Evolutionary conservation across 1,284 basidiomycete genomes (phyloP).

Genomic region (Ustilago nuda): DNA sequence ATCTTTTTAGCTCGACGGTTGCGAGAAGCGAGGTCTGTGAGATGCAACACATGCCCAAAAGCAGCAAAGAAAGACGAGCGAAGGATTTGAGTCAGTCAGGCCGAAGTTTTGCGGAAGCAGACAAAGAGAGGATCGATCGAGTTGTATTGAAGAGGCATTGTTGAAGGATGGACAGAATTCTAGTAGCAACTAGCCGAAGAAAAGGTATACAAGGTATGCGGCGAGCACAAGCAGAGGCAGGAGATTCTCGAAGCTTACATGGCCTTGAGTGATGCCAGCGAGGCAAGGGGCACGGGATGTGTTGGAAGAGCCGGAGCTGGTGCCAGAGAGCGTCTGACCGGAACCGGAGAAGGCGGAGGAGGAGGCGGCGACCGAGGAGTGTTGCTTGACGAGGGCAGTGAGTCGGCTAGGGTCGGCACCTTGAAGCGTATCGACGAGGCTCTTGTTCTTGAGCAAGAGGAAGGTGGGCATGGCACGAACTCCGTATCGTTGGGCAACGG

Average conservation of each 20-base stretch:
- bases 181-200: conserved; percentile 20
- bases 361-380: conserved; percentile 51
- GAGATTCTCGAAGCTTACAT: conserved; percentile 57
- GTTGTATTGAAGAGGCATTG: conserved; percentile 14
- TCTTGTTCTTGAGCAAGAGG: conserved; percentile 71
- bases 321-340: conserved; percentile 49
- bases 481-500: conserved; percentile 70
- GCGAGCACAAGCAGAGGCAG: conserved; percentile 49
- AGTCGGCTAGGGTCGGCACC: conserved; percentile 61
- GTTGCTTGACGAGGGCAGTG: conserved; percentile 55
- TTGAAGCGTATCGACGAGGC: conserved; percentile 63
- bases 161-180: conserved; percentile 9
- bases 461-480: conserved; percentile 72
- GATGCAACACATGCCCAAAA: neutral
- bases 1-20: conserved; percentile 75
- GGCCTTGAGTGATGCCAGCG: conserved; percentile 43
- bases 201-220: conserved; percentile 54
- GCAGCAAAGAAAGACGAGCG: conserved; percentile 8
- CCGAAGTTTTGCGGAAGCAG: conserved; percentile 1
- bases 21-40: conserved; percentile 74
- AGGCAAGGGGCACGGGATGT: conserved; percentile 24
- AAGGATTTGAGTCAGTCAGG: conserved; percentile 25
- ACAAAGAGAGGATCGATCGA: conserved; percentile 14
- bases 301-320: conserved; percentile 30
- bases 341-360: conserved; percentile 50